Percentiles rank a stretch among this genome's conserved stretches.
Evolutionary conservation across 2,329 filamentous ascomycete genomes (phyloP).

Genomic region (Sporothrix brasiliensis): DNA sequence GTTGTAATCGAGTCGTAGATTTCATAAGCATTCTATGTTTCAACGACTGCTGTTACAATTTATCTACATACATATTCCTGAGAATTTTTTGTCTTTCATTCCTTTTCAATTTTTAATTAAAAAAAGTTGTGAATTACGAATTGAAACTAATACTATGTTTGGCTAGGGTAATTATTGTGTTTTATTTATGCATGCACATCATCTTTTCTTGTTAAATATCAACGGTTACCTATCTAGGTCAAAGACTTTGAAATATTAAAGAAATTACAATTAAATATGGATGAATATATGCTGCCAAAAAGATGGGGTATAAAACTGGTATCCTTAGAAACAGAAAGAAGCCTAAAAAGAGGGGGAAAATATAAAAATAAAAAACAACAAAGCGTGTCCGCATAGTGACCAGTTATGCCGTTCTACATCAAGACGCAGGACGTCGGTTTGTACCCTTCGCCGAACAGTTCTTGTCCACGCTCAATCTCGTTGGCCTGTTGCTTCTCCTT

Average conservation of each 20-base stretch:
- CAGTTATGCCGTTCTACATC: slow-evolving; percentile 52
- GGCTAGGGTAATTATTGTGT: too few relatives aligned
- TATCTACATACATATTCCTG: too few relatives aligned
- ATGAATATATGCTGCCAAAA: slow-evolving; percentile 17
- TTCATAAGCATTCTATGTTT: too few relatives aligned
- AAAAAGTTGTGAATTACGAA: too few relatives aligned
- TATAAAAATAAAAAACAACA: neutral
- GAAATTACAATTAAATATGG: neutral
- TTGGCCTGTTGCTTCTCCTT: slow-evolving; percentile 71
- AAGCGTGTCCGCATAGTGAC: neutral
- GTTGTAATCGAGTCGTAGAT: too few relatives aligned
- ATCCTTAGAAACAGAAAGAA: neutral
- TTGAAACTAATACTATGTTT: too few relatives aligned
- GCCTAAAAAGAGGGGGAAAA: neutral
- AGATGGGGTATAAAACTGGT: slow-evolving; percentile 25
- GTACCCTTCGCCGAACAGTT: slow-evolving; percentile 70
- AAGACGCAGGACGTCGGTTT: slow-evolving; percentile 60
- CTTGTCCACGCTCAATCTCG: slow-evolving; percentile 72
- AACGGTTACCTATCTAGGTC: neutral
- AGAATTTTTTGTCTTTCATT: too few relatives aligned
- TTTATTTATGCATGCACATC: too few relatives aligned
- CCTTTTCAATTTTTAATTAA: too few relatives aligned
- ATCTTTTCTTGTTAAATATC: neutral
- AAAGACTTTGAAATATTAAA: neutral
- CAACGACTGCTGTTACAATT: too few relatives aligned